Conservation (phyloP, 179 eudicot genomes). For the Nepenthes alata region DNA sequence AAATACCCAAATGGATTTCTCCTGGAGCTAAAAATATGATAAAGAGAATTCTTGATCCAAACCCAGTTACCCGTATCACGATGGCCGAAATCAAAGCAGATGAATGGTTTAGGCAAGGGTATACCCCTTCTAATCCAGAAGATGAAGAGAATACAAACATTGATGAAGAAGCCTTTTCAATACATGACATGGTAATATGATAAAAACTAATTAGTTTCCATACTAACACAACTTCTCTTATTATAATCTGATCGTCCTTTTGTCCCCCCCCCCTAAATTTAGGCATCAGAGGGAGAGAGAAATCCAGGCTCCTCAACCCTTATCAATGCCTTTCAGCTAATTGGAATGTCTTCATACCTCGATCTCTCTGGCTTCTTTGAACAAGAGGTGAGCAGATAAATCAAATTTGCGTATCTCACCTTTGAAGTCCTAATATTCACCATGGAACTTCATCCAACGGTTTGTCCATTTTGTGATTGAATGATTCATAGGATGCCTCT, state of each 20-base stretch:
- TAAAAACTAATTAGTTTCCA: not conserved
- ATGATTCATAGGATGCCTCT: slow-evolving; percentile 50
- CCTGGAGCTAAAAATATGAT: slow-evolving; percentile 65
- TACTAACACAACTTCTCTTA: not conserved
- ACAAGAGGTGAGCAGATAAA: slow-evolving; percentile 41
- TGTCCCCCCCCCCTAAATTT: not conserved
- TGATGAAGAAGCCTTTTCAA: slow-evolving; percentile 48
- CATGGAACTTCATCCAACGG: not conserved
- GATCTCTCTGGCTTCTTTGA: slow-evolving; percentile 97
- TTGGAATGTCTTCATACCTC: slow-evolving; percentile 89
- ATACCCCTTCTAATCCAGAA: slow-evolving; percentile 38
- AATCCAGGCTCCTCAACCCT: slow-evolving; percentile 42
- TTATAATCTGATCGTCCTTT: slow-evolving; percentile 1
- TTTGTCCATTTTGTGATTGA: slow-evolving; percentile 1
- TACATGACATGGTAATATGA: slow-evolving; percentile 33
- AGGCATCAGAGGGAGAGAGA: slow-evolving; percentile 44
- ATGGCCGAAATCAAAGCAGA: slow-evolving; percentile 61
- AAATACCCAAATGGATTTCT: slow-evolving; percentile 82
- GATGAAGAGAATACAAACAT: slow-evolving; percentile 49
- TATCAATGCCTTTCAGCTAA: slow-evolving; percentile 89
- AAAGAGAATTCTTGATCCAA: slow-evolving; percentile 78
- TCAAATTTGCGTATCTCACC: not conserved
- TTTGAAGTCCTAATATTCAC: not conserved
- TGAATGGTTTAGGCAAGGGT: slow-evolving; percentile 71
- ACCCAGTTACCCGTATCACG: slow-evolving; percentile 59